These are phyloP conservation scores for Scedosporium minutisporum DNA, from an alignment of 2,329 filamentous ascomycete genomes.

Conservation along the genomic window DNA sequence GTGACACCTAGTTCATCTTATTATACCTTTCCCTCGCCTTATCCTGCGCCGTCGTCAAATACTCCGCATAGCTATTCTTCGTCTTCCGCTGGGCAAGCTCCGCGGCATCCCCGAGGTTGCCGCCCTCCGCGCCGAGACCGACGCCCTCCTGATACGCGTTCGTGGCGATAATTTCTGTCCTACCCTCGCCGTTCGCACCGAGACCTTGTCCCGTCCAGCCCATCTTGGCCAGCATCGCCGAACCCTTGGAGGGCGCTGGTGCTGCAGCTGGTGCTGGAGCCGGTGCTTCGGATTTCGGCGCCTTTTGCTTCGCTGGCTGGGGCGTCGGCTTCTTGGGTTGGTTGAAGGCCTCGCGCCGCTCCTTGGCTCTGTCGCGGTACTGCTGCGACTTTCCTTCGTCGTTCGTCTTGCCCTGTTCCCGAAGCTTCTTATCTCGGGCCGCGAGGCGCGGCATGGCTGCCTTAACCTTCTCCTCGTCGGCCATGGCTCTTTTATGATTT, in stretches of 20 bases:
- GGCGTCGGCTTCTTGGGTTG: slow-evolving; percentile 45
- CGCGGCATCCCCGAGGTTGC: slow-evolving; percentile 59
- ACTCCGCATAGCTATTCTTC: slow-evolving; percentile 49
- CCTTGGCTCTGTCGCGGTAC: slow-evolving; percentile 59
- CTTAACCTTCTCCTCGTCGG: slow-evolving; percentile 36
- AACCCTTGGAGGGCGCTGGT: slow-evolving; percentile 48
- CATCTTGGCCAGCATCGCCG: slow-evolving; percentile 61
- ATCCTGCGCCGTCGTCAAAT: slow-evolving; percentile 55
- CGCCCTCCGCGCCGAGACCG: slow-evolving; percentile 58
- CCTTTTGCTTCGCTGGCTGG: slow-evolving; percentile 10
- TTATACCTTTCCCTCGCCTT: slow-evolving; percentile 58
- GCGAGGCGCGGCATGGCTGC: slow-evolving; percentile 32
- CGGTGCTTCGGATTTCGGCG: slow-evolving; percentile 25
- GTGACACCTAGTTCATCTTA: slow-evolving; percentile 28
- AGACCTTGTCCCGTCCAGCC: slow-evolving; percentile 61
- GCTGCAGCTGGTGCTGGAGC: slow-evolving; percentile 17
- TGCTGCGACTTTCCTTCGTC: slow-evolving; percentile 19
- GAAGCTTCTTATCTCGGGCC: slow-evolving; percentile 26
- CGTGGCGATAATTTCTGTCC: slow-evolving; percentile 54
- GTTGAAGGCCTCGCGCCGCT: slow-evolving; percentile 52
- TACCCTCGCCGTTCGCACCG: slow-evolving; percentile 52
- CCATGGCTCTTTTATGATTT: slow-evolving; percentile 30
- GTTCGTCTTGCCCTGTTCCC: slow-evolving; percentile 18
- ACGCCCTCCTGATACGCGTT: slow-evolving; percentile 59
- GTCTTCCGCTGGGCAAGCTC: slow-evolving; percentile 54